Base-by-base conservation (phyloP, 768 basidiomycete species). In the Crepidotus variabilis region DNA sequence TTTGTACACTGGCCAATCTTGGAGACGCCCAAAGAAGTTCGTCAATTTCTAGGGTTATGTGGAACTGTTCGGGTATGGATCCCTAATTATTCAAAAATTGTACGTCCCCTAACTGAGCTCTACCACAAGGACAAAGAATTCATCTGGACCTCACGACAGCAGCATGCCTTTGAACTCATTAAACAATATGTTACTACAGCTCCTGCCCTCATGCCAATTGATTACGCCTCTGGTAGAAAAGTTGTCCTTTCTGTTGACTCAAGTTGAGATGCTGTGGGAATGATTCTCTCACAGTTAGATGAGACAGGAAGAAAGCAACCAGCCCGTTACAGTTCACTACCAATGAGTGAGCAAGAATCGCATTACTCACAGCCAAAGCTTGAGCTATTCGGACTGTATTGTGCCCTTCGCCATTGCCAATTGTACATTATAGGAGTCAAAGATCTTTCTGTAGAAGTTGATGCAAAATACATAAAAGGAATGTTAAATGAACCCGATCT, bases 401-500 rank as follows among this genome's bases (percentile, higher is more conserved):
- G 67, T 0, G 68, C 72, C 2, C 28, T 64, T 7, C 55, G 56
- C 9, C 18, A 45, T 21, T 50, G 28, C 13, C 28, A 55, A n/a
- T 10, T 63, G 0, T 63, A 58, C 20, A 49, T 67, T 1, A 55
- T 65, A 33, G 60, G 65, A 23, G 59, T 60, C 0, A 58, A 62
- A 28, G 71, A 66, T 1, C 57, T 78, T 0, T 50, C 61, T 18
- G 63, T 78, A 0, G 73, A 77, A 59, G 70, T 72, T 0, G 72
- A 78, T 60, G 75, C 73, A 0, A 63, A 71, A 32, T 72, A 72
- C 55, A 75, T 79, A 6, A 72, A 72, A 52, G 73, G 71, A n/a
- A 78, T 77, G 75, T 50, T 78, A 2, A 73, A 76, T 49, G 55
- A 71, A 13, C 75, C 76, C 0, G 72, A 77, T 34, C 21, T 72